phyloP scores from a whole-genome alignment of 2,329 filamentous ascomycete species.

The Ciborinia camelliae region DNA sequence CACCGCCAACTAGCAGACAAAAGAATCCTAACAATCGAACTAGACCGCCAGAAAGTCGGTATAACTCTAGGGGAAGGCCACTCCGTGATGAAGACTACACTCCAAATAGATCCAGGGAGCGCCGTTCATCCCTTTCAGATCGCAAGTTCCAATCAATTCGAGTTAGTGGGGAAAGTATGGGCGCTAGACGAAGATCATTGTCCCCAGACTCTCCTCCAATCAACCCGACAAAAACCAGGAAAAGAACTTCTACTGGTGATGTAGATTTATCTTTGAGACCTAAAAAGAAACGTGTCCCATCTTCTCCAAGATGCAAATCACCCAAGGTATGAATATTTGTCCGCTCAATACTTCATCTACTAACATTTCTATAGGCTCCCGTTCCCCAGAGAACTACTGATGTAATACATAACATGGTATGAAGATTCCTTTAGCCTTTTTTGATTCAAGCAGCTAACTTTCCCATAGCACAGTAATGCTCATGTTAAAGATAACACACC shows the following conservation, averaged over 20 bases:
- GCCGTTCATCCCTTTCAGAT: background rate
- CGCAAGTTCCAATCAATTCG: background rate
- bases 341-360: too few species aligned
- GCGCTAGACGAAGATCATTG: background rate
- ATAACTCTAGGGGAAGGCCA: background rate
- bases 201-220: background rate
- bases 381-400: background rate
- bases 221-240: background rate
- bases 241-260: background rate
- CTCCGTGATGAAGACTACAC: background rate
- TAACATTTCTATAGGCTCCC: background rate
- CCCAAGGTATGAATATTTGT: background rate
- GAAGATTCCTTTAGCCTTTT: too few species aligned
- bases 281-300: background rate
- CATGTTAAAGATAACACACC: background rate
- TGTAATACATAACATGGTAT: background rate
- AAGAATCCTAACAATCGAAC: background rate
- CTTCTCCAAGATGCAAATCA: background rate
- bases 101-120: background rate
- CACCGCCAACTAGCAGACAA: background rate
- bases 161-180: background rate
- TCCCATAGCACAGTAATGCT: background rate
- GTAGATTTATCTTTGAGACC: background rate
- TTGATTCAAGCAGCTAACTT: too few species aligned
- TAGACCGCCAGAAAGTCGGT: background rate